Percentiles rank a stretch among this genome's conserved stretches.
Conservation (phyloP, 768 basidiomycete species). For the Phlebiopsis flavidoalba region DNA sequence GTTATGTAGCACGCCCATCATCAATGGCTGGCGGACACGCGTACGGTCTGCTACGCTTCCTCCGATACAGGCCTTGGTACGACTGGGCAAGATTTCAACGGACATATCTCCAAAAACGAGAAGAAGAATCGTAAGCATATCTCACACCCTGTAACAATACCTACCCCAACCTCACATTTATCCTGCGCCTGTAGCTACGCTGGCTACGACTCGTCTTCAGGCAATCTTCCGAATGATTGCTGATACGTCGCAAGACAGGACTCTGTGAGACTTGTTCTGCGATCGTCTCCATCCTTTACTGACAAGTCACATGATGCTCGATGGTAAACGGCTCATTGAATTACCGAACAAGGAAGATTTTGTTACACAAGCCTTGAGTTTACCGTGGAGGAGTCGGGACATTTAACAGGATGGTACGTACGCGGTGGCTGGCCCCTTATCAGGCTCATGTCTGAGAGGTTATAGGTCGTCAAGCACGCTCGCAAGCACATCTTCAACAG, state of each 20-base stretch:
- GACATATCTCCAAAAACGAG: conserved; percentile 29
- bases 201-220: conserved; percentile 57
- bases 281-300: conserved; percentile 13
- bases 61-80: conserved; percentile 32
- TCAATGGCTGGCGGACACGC: conserved; percentile 57
- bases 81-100: conserved; percentile 39
- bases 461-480: conserved; percentile 46
- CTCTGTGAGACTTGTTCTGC: conserved; percentile 23
- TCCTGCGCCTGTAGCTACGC: conserved; percentile 29
- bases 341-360: conserved; percentile 52
- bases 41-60: conserved; percentile 40
- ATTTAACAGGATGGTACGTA: conserved; percentile 52
- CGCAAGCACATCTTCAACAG: conserved; percentile 63
- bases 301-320: conserved; percentile 30
- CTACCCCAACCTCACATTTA: background rate
- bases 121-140: conserved; percentile 45
- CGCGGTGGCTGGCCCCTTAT: background rate
- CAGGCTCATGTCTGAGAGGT: background rate
- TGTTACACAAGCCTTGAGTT: conserved; percentile 52
- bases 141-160: background rate
- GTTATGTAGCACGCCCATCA: conserved; percentile 49
- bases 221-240: conserved; percentile 46
- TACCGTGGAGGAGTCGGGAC: conserved; percentile 52
- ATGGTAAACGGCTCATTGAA: conserved; percentile 65
- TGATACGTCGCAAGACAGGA: conserved; percentile 53